Conservation (phyloP, 371 early-diverging fungal genomes). For the Racocetra persica region DNA sequence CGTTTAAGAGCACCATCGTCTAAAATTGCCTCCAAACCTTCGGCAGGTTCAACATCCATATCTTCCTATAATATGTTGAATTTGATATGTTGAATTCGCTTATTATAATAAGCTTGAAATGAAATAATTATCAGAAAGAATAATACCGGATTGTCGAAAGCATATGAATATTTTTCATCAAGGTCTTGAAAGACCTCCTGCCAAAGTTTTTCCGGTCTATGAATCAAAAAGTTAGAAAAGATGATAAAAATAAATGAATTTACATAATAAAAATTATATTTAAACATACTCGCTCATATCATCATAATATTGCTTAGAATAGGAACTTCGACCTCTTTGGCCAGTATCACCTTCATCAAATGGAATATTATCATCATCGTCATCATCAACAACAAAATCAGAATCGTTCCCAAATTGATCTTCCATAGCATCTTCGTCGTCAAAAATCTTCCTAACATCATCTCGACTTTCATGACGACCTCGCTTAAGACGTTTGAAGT, state of each 20-base stretch:
- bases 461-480: slow-evolving; percentile 60
- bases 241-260: background rate
- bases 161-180: slow-evolving; percentile 20
- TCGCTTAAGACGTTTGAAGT: slow-evolving; percentile 76
- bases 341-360: slow-evolving; percentile 47
- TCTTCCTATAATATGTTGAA: background rate
- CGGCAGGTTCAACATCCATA: background rate
- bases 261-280: background rate
- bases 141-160: background rate
- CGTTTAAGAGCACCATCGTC: background rate
- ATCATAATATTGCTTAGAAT: slow-evolving; percentile 50
- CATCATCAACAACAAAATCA: slow-evolving; percentile 58
- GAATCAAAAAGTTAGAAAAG: background rate
- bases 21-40: slow-evolving; percentile 11
- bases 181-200: background rate
- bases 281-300: slow-evolving; percentile 31
- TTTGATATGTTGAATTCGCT: background rate
- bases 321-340: slow-evolving; percentile 52
- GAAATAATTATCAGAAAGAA: background rate
- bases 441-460: slow-evolving; percentile 63
- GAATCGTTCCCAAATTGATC: slow-evolving; percentile 54
- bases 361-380: slow-evolving; percentile 60
- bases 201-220: slow-evolving; percentile 43
- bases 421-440: slow-evolving; percentile 60
- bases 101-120: background rate